phyloP scores from a whole-genome alignment of 345 rosid genomes.

The Bruguiera gymnorhiza region DNA sequence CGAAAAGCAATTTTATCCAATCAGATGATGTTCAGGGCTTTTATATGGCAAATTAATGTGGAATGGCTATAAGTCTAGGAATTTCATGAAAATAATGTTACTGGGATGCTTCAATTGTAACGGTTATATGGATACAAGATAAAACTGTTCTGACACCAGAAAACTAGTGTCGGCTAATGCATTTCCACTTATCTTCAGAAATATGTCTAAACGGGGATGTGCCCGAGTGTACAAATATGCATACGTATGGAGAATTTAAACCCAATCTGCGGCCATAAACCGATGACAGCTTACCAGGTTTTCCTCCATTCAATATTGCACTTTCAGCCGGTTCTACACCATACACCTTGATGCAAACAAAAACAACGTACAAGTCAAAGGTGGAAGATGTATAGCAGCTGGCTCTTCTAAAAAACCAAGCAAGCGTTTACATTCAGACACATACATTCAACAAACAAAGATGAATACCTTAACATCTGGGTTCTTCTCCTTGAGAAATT shows the following conservation, averaged over 20 bases:
- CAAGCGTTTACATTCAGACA: constrained; percentile 9
- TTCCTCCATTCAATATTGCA: constrained; percentile 29
- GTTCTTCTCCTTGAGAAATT: constrained; percentile 25
- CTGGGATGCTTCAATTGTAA: no score
- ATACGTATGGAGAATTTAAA: not conserved
- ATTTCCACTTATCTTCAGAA: no score
- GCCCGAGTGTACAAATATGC: not conserved
- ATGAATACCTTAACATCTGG: constrained; percentile 16
- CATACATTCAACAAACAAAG: no score
- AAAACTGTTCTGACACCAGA: no score
- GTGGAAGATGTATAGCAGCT: no score
- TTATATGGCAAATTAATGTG: no score
- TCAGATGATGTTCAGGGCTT: not conserved
- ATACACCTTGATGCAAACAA: constrained; percentile 8
- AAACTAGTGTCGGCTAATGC: no score
- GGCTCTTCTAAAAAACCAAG: constrained; percentile 13
- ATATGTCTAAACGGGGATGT: no score
- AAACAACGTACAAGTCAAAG: no score
- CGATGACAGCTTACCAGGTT: constrained; percentile 11
- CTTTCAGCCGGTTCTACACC: constrained; percentile 35
- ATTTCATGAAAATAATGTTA: no score
- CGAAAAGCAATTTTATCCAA: not conserved
- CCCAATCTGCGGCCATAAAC: not conserved
- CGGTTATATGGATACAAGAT: no score
- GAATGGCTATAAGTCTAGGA: no score